These are phyloP conservation scores for Pleurostoma richardsiae DNA, from an alignment of 2,329 filamentous ascomycete species.

Conservation along the genomic window DNA sequence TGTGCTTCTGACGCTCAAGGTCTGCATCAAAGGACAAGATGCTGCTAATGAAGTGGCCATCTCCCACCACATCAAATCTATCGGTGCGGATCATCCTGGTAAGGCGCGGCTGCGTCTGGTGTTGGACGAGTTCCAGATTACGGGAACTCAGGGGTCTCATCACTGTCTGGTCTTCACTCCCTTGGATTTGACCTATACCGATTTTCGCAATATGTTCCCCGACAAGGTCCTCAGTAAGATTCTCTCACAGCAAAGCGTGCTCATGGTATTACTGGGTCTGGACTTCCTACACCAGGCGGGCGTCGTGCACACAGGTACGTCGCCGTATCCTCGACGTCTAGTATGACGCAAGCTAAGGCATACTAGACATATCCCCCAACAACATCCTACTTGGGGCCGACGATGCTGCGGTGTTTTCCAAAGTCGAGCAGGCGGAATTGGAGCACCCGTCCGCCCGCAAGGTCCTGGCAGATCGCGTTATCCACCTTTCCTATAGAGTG, in stretches of 20 bases:
- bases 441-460: slow-evolving; percentile 17
- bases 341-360: not conserved
- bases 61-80: too few relatives aligned
- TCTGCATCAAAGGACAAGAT: too few relatives aligned
- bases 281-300: slow-evolving; percentile 12
- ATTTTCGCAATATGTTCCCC: too few relatives aligned
- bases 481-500: slow-evolving; percentile 19
- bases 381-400: slow-evolving; percentile 17
- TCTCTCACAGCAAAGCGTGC: slow-evolving; percentile 4
- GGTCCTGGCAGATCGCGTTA: slow-evolving; percentile 16
- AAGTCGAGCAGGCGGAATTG: slow-evolving; percentile 9
- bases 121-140: too few relatives aligned
- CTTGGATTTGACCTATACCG: too few relatives aligned
- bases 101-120: too few relatives aligned
- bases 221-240: slow-evolving; percentile 1
- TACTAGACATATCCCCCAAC: slow-evolving; percentile 18
- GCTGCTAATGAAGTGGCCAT: too few relatives aligned
- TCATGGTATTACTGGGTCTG: slow-evolving; percentile 7
- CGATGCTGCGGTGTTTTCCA: slow-evolving; percentile 8
- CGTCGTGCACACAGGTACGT: slow-evolving; percentile 13
- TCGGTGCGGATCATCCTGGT: too few relatives aligned
- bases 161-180: too few relatives aligned
- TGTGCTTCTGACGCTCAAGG: too few relatives aligned
- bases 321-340: not conserved
- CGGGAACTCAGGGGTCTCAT: too few relatives aligned